phyloP scores from a whole-genome alignment of 2,329 filamentous ascomycete species.

The Aspergillus tubingensis region DNA sequence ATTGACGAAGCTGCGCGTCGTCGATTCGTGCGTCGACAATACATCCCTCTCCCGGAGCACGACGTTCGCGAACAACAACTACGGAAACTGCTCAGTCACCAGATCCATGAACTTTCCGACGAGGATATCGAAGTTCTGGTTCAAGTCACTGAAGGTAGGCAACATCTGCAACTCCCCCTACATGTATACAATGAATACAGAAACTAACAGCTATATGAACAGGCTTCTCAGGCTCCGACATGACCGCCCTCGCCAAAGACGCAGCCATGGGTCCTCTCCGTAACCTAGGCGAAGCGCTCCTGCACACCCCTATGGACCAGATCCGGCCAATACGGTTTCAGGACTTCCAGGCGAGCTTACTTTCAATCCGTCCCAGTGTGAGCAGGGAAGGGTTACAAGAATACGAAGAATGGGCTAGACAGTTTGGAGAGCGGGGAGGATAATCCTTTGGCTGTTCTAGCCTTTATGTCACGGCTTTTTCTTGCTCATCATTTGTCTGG shows the following conservation, averaged over 20 bases:
- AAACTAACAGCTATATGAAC: not conserved
- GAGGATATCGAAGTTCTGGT: conserved; percentile 74
- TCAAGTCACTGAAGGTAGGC: conserved; percentile 74
- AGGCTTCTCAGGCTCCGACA: conserved; percentile 98
- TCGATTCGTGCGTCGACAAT: conserved; percentile 89
- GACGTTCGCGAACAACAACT: conserved; percentile 79
- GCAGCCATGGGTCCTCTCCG: conserved; percentile 95
- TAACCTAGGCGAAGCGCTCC: conserved; percentile 82
- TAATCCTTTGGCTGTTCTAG: conserved; percentile 38
- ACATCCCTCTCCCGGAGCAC: conserved; percentile 89
- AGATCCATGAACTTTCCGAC: conserved; percentile 77
- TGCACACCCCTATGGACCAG: conserved; percentile 91
- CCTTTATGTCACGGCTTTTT: not conserved
- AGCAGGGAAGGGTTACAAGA: conserved; percentile 79
- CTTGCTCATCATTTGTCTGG: not conserved
- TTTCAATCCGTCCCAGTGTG: conserved; percentile 86
- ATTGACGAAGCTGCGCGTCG: conserved; percentile 94
- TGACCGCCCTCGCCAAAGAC: conserved; percentile 94
- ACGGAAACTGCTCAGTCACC: conserved; percentile 75
- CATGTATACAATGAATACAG: not conserved
- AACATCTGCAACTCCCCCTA: not conserved
- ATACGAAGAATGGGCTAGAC: conserved; percentile 90
- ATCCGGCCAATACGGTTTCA: conserved; percentile 80
- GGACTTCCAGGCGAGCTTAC: conserved; percentile 83
- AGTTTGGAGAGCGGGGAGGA: conserved; percentile 90